Evolutionary conservation across 1,284 basidiomycete species (phyloP).

Genomic region (Ustilago hordei): DNA sequence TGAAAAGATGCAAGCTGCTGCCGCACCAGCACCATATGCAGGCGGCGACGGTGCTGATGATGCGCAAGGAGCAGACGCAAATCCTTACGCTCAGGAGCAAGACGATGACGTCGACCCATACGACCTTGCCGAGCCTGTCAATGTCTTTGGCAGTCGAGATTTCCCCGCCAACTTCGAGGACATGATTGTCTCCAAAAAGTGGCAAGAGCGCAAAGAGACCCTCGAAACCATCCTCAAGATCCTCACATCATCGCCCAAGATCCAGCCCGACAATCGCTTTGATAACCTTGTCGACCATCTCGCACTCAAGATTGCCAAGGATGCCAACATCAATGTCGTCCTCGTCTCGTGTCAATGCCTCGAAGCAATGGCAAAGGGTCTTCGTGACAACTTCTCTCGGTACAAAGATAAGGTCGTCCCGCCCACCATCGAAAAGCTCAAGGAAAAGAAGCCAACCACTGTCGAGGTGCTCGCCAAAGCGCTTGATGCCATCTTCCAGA

Average conservation of each 20-base stretch:
- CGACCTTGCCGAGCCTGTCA: constrained; percentile 83
- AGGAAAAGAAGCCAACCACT: constrained; percentile 91
- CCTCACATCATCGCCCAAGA: constrained; percentile 79
- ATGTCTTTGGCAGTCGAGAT: constrained; percentile 80
- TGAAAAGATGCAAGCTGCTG: constrained; percentile 44
- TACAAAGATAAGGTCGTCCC: constrained; percentile 82
- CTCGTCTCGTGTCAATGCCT: constrained; percentile 87
- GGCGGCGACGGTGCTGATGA: constrained; percentile 21
- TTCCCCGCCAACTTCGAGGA: constrained; percentile 69
- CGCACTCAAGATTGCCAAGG: constrained; percentile 84
- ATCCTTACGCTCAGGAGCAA: constrained; percentile 26
- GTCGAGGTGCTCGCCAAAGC: constrained; percentile 89
- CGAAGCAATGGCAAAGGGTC: constrained; percentile 85
- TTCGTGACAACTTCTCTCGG: constrained; percentile 78
- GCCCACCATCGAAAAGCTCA: constrained; percentile 87
- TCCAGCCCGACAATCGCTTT: constrained; percentile 78
- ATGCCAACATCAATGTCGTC: constrained; percentile 96
- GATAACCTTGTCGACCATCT: constrained; percentile 81
- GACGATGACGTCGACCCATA: constrained; percentile 78
- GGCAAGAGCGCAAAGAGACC: constrained; percentile 92
- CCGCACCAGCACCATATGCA: constrained; percentile 24
- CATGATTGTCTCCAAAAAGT: constrained; percentile 87
- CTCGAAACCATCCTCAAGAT: constrained; percentile 84
- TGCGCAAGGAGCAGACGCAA: constrained; percentile 13
- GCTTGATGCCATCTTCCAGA: constrained; percentile 87